A percentile compares a stretch with the other conserved stretches of the same genome.
Conservation (phyloP, 1,284 basidiomycete species). For the Albatrellus sp. region DNA sequence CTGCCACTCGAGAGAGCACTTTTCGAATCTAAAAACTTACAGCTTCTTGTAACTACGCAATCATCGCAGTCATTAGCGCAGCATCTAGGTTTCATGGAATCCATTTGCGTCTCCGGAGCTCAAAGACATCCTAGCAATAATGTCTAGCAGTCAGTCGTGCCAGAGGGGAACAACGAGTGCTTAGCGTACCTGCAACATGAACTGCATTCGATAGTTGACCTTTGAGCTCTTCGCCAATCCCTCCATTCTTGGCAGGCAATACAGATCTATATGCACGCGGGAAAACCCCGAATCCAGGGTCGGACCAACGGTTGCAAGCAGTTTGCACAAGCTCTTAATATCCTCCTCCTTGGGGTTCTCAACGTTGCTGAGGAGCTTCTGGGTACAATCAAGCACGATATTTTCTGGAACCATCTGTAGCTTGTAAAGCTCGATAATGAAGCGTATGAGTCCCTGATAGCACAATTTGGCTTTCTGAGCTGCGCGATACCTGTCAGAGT, state of each 20-base stretch:
- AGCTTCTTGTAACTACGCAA: constrained; percentile 82
- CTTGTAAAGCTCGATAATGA: constrained; percentile 97
- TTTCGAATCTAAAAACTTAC: constrained; percentile 31
- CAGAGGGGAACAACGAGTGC: not conserved
- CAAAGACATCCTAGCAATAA: constrained; percentile 44
- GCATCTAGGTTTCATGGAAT: constrained; percentile 57
- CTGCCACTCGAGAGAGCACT: not conserved
- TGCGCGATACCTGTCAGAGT: constrained; percentile 93
- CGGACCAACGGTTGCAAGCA: constrained; percentile 79
- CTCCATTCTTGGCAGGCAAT: too few relatives aligned
- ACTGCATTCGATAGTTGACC: constrained; percentile 88
- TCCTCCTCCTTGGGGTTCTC: constrained; percentile 94
- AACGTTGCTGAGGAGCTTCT: constrained; percentile 84
- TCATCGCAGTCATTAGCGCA: constrained; percentile 81
- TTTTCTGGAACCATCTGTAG: constrained; percentile 88
- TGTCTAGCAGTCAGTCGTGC: not conserved
- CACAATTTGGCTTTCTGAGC: constrained; percentile 93
- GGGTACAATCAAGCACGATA: constrained; percentile 93
- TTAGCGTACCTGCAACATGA: constrained; percentile 79
- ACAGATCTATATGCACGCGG: too few relatives aligned
- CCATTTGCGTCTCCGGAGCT: too few relatives aligned
- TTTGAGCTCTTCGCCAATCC: constrained; percentile 73
- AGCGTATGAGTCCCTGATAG: constrained; percentile 90
- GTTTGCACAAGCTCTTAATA: constrained; percentile 87
- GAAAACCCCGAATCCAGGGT: too few relatives aligned